Evolutionary conservation across 495 filamentous ascomycete genomes (phyloP).

Genomic region (Tuber calosporum): DNA sequence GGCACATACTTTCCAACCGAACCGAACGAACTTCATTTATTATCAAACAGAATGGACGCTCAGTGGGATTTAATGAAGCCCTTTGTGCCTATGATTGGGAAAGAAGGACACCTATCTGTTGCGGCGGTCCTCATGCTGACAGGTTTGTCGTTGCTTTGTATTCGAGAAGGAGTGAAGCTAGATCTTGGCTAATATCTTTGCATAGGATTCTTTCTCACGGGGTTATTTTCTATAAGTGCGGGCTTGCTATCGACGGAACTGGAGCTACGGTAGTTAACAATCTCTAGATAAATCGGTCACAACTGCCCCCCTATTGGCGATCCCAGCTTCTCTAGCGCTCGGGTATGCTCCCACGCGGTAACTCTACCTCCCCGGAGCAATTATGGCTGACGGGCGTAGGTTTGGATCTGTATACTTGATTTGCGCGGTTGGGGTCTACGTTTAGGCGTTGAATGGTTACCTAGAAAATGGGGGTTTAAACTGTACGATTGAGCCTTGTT

Average conservation of each 20-base stretch:
- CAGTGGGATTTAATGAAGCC: constrained; percentile 49
- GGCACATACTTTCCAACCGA: constrained; percentile 2
- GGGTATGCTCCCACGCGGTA: constrained; percentile 56
- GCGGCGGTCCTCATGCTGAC: constrained; percentile 65
- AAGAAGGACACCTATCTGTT: constrained; percentile 73
- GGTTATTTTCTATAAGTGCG: constrained; percentile 38
- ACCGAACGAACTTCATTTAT: background rate
- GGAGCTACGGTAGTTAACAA: constrained; percentile 9
- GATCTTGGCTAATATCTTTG: constrained; percentile 10
- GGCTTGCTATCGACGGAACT: background rate
- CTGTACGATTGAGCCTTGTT: constrained; percentile 15
- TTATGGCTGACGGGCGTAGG: constrained; percentile 46
- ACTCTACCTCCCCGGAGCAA: constrained; percentile 6
- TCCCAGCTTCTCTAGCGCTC: constrained; percentile 81
- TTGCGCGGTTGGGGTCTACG: constrained; percentile 97
- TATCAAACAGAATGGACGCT: constrained; percentile 28
- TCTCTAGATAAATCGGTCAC: constrained; percentile 74
- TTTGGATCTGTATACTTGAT: constrained; percentile 97
- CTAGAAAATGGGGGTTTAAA: constrained; percentile 13
- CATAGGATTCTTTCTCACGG: constrained; percentile 36
- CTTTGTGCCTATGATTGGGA: constrained; percentile 71
- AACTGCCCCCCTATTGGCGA: constrained; percentile 67
- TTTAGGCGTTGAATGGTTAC: constrained; percentile 52
- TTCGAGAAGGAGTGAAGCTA: background rate
- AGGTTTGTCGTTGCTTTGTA: background rate